phyloP scores from a whole-genome alignment of 345 rosid species.

The Dimocarpus longan region DNA sequence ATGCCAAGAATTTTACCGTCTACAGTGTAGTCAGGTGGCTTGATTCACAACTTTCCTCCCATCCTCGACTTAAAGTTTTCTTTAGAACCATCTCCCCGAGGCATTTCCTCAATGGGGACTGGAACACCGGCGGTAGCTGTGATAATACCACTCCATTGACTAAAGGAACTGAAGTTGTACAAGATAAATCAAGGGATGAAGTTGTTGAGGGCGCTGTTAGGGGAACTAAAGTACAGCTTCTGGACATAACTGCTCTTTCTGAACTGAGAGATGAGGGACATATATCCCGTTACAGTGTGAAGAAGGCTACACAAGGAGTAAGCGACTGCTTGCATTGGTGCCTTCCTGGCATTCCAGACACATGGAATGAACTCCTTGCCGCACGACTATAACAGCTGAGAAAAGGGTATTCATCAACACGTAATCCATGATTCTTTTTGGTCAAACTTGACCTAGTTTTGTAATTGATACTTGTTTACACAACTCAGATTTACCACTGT shows the following conservation, averaged over 20 bases:
- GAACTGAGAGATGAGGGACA: conserved; percentile 78
- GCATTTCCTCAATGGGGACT: conserved; percentile 72
- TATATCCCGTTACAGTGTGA: conserved; percentile 51
- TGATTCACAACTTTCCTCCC: conserved; percentile 55
- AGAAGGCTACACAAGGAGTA: conserved; percentile 43
- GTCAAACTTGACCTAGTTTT: background rate
- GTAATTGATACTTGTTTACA: background rate
- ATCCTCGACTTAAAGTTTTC: conserved; percentile 61
- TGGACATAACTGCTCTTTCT: conserved; percentile 75
- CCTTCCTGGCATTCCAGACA: conserved; percentile 84
- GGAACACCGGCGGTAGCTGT: conserved; percentile 84
- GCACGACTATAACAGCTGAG: conserved; percentile 46
- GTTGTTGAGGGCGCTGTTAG: conserved; percentile 55
- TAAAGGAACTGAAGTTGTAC: conserved; percentile 45
- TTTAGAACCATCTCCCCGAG: conserved; percentile 76
- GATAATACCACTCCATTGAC: conserved; percentile 62
- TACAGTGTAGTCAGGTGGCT: conserved; percentile 64
- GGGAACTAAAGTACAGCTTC: conserved; percentile 61
- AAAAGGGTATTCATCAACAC: background rate
- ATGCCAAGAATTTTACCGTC: conserved; percentile 60
- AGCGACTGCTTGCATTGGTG: conserved; percentile 98
- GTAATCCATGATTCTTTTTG: background rate
- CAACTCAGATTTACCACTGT: background rate
- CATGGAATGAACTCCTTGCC: conserved; percentile 74
- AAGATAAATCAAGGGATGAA: conserved; percentile 54